These are phyloP conservation scores for Cladosporium colombiae DNA, from an alignment of 2,329 filamentous ascomycete species.

Conservation along the genomic window DNA sequence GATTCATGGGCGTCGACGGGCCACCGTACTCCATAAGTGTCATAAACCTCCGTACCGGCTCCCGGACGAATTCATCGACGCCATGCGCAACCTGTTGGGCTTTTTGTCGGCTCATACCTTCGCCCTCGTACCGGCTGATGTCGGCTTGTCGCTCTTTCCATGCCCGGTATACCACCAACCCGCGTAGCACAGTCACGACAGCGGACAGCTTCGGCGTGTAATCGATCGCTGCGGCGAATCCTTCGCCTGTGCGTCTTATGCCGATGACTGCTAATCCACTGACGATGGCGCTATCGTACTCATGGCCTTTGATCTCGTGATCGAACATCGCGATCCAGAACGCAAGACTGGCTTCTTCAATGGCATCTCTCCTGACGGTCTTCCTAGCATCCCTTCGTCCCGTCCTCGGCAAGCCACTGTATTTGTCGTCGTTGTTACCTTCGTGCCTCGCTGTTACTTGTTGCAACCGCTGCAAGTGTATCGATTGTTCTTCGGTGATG, in stretches of 20 bases:
- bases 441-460: background rate
- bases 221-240: background rate
- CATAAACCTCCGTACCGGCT: conserved; percentile 4
- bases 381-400: no score
- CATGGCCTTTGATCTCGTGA: background rate
- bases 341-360: background rate
- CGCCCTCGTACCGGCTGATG: background rate
- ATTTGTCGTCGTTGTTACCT: background rate
- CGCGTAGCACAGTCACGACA: conserved; percentile 9
- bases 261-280: conserved; percentile 3
- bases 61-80: conserved; percentile 1
- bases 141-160: background rate
- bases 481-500: background rate
- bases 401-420: no score
- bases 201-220: conserved; percentile 7
- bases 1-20: conserved; percentile 3
- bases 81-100: background rate
- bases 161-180: conserved; percentile 9
- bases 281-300: background rate
- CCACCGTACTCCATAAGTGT: conserved; percentile 3
- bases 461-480: background rate
- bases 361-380: background rate
- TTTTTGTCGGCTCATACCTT: background rate
- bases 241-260: background rate
- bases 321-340: background rate